Evolutionary conservation across 805 yeast genomes (phyloP), one percentile per base, ranked within the genome.

Genomic region (Blastobotrys parvus): DNA sequence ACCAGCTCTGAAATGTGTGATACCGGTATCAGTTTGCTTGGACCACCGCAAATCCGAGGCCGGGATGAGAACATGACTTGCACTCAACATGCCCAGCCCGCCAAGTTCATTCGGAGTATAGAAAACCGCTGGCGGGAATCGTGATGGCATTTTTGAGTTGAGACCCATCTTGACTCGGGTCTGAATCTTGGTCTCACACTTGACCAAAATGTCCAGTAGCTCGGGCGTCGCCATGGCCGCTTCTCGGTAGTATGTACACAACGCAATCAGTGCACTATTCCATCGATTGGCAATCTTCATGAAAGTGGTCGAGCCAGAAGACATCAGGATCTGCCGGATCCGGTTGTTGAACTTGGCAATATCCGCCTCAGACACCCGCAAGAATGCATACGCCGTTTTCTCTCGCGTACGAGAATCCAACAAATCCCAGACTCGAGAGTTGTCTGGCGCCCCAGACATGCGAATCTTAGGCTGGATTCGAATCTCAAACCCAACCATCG

Each of bases 51-150:
- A 65, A 61, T 92, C 98, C 4, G 95, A 81, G 0, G 94, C 83
- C 0, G 98, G 98, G 51, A 92, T 92, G 49, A 92, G 68, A 39
- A 92, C 86, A 60, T 92, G 98, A 11, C 96, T 86, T 0, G 97
- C 97, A 69, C 95, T 85, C 20, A 92, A 68, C 98, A 92, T 92
- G 20, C 98, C 99, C 35, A 92, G 67, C 35, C 99, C 99, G 40
- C 99, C 98, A 2, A 92, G 66, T 60, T 92, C 99, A 53, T 89
- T 90, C 0, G 98, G 98, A 0, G 98, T 88, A 59, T 92, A 92
- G 56, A 92, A 92, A 0, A 92, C 98, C 2, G 97, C 97, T 0
- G 98, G 99, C 2, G 99, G 99, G 65, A 92, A 92, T 44, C 99
- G 71, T 0, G 96, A 80, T 0, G 99, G 99, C 99, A 92, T 92